A percentile compares a stretch with the other conserved stretches of the same genome.
These are phyloP conservation scores for Nematocida homosporus DNA, from an alignment of 371 early-diverging fungal species.

Conservation along the genomic window DNA sequence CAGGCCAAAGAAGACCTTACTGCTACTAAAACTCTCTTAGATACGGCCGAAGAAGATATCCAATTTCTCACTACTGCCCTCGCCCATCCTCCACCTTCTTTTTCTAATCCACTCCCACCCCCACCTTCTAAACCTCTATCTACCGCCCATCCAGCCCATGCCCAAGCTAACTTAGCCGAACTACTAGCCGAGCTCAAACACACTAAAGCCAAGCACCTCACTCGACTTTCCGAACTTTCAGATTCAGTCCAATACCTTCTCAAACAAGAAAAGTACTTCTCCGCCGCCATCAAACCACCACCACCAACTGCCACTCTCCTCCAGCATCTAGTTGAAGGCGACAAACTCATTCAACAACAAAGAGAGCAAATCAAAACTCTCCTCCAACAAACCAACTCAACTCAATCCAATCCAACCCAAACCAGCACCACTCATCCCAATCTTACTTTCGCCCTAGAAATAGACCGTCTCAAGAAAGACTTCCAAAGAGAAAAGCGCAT, in stretches of 20 bases:
- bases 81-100: neutral
- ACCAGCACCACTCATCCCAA: neutral
- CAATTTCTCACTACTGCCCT: neutral
- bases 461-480: constrained; percentile 31
- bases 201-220: neutral
- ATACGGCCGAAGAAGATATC: neutral
- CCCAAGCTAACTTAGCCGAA: neutral
- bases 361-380: constrained; percentile 62
- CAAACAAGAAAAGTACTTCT: constrained; percentile 38
- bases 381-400: constrained; percentile 6
- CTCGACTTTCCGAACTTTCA: constrained; percentile 4
- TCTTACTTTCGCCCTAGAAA: constrained; percentile 33
- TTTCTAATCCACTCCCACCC: neutral
- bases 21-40: neutral
- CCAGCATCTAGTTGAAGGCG: constrained; percentile 45
- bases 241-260: constrained; percentile 11
- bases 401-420: neutral
- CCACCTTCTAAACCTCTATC: too few relatives aligned
- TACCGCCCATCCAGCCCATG: neutral
- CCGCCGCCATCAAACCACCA: constrained; percentile 8
- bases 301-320: constrained; percentile 30
- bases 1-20: neutral
- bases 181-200: constrained; percentile 11
- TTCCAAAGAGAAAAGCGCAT: constrained; percentile 46
- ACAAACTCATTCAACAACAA: constrained; percentile 46